Evolutionary conservation across 495 filamentous ascomycete species (phyloP).

Genomic region (Aeminium ludgeri): DNA sequence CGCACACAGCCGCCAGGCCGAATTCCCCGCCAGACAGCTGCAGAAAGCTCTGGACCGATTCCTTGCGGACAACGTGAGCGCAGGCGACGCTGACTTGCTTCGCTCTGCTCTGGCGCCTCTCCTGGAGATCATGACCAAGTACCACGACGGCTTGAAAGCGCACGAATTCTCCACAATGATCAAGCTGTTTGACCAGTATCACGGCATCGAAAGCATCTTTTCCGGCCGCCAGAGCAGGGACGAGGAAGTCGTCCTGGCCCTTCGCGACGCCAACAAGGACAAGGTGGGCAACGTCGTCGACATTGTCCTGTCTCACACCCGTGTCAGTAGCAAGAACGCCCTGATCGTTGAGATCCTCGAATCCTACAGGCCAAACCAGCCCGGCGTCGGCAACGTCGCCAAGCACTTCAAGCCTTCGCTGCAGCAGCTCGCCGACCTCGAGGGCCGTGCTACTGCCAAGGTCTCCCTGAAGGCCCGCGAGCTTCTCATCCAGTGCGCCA

Average conservation of each 20-base stretch:
- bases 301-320: constrained; percentile 83
- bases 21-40: constrained; percentile 87
- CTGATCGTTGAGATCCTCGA: constrained; percentile 81
- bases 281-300: constrained; percentile 67
- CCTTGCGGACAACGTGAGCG: constrained; percentile 66
- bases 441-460: constrained; percentile 80
- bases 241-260: constrained; percentile 84
- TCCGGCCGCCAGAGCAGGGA: constrained; percentile 69
- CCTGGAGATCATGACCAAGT: constrained; percentile 62
- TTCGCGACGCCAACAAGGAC: constrained; percentile 92
- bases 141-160: constrained; percentile 73
- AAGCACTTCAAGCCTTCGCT: constrained; percentile 76
- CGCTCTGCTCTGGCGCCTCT: constrained; percentile 63
- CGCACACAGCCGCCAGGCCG: constrained; percentile 52
- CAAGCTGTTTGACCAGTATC: constrained; percentile 60
- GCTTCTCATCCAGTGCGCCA: constrained; percentile 86
- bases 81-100: constrained; percentile 51
- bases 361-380: constrained; percentile 88
- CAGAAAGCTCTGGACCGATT: constrained; percentile 71
- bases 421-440: constrained; percentile 75
- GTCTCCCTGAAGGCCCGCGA: constrained; percentile 93
- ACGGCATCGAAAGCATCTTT: constrained; percentile 69
- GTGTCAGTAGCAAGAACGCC: constrained; percentile 85
- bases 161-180: constrained; percentile 79
- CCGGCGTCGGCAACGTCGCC: constrained; percentile 67